A percentile compares a stretch with the other conserved stretches of the same genome.
phyloP scores from a whole-genome alignment of 768 basidiomycete species.

The Phlebiopsis flavidoalba region DNA sequence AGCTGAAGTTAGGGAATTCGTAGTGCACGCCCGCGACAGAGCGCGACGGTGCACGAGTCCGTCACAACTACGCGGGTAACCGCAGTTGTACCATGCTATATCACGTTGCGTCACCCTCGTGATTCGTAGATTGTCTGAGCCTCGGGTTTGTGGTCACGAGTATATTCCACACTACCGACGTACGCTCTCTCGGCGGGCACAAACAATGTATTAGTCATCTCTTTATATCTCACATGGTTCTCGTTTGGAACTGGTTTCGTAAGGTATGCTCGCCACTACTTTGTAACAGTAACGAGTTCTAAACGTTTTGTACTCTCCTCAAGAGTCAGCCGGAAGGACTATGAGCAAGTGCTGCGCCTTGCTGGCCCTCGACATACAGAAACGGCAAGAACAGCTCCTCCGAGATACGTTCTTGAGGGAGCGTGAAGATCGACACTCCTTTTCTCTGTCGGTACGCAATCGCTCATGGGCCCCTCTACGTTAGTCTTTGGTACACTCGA shows the following conservation, averaged over 20 bases:
- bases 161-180: conserved; percentile 8
- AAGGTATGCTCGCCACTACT: background rate
- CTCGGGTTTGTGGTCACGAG: background rate
- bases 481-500: conserved; percentile 70
- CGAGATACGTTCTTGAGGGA: conserved; percentile 85
- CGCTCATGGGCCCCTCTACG: conserved; percentile 66
- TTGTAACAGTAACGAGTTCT: background rate
- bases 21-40: too few species aligned
- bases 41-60: background rate
- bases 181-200: conserved; percentile 1
- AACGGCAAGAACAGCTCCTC: conserved; percentile 69
- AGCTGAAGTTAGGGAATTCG: background rate
- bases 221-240: conserved; percentile 9
- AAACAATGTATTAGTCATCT: conserved; percentile 1
- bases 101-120: background rate
- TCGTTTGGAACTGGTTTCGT: conserved; percentile 9
- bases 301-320: background rate
- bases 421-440: conserved; percentile 69
- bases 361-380: conserved; percentile 65
- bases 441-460: conserved; percentile 76
- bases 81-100: background rate
- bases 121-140: background rate
- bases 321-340: conserved; percentile 65
- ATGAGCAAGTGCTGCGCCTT: conserved; percentile 66
- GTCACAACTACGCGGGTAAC: background rate